Evolutionary conservation across 1,139 yeast species (phyloP).

Genomic region (Lodderomyces parapsilosis): DNA sequence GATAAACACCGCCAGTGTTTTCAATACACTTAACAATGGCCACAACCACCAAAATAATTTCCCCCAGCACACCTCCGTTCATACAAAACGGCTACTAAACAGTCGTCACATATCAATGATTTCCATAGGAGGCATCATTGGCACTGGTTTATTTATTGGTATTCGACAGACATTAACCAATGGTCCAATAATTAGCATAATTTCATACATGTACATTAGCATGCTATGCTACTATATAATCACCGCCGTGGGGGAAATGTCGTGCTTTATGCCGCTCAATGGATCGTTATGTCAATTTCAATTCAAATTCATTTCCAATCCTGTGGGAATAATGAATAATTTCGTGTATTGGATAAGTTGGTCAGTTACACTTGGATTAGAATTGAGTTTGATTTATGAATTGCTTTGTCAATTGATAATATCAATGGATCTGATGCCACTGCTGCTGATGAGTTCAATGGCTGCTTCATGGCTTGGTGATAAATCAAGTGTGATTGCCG

Average conservation of each 20-base stretch:
- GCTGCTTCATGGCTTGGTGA: neutral
- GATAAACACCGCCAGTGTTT: neutral
- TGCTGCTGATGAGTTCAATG: no score
- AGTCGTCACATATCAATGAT: conserved; percentile 23
- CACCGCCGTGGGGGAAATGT: conserved; percentile 22
- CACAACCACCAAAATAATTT: neutral
- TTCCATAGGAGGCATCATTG: conserved; percentile 27
- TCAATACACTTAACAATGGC: neutral
- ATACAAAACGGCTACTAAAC: conserved; percentile 17
- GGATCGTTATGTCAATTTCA: conserved; percentile 25
- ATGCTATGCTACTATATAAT: conserved; percentile 18
- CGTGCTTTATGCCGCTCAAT: conserved; percentile 20
- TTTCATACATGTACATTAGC: conserved; percentile 19
- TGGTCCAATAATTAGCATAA: conserved; percentile 23
- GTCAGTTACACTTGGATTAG: conserved; percentile 26
- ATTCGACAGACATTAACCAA: conserved; percentile 16
- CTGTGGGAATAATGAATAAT: conserved; percentile 21
- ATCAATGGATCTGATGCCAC: no score
- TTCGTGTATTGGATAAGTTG: conserved; percentile 28
- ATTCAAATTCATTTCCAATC: conserved; percentile 18
- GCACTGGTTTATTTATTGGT: conserved; percentile 28
- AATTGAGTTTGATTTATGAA: conserved; percentile 19
- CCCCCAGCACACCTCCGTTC: conserved; percentile 2
- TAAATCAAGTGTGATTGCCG: conserved; percentile 12
- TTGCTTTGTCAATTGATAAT: conserved; percentile 5